Conservation (phyloP, 768 basidiomycete genomes). For the Tulasnella sp. region DNA sequence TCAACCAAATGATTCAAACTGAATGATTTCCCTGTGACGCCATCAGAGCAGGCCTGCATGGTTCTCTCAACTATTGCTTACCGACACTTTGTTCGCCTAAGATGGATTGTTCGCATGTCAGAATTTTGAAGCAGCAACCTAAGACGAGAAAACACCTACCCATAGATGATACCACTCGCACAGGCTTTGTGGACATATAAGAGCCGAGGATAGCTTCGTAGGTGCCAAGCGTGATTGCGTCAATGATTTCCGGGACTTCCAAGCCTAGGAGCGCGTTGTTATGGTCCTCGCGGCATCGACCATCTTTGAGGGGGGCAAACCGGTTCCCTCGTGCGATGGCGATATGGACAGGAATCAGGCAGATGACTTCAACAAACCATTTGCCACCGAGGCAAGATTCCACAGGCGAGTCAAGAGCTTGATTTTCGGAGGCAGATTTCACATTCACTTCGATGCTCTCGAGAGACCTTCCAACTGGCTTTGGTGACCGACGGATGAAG, state of each 20-base stretch:
- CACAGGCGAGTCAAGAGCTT: slow-evolving; percentile 38
- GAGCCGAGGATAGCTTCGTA: slow-evolving; percentile 66
- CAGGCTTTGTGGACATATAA: slow-evolving; percentile 65
- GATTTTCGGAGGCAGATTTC: no score
- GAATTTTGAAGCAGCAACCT: no score
- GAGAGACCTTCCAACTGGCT: slow-evolving; percentile 21
- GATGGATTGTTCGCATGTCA: no score
- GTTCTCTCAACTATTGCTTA: background rate
- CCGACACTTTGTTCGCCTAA: slow-evolving; percentile 52
- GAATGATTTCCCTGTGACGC: slow-evolving; percentile 55
- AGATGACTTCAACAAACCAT: slow-evolving; percentile 64
- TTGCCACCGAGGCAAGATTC: slow-evolving; percentile 53
- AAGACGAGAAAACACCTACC: slow-evolving; percentile 42
- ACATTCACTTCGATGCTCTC: background rate
- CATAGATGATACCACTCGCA: slow-evolving; percentile 69
- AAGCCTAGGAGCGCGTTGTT: slow-evolving; percentile 62
- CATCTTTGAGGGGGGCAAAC: slow-evolving; percentile 64
- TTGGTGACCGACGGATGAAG: slow-evolving; percentile 3
- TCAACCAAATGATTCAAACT: slow-evolving; percentile 64
- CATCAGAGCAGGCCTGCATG: background rate
- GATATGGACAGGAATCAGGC: slow-evolving; percentile 67
- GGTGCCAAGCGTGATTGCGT: slow-evolving; percentile 61
- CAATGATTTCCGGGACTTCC: slow-evolving; percentile 59
- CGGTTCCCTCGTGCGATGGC: slow-evolving; percentile 62
- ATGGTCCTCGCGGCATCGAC: slow-evolving; percentile 53